phyloP scores from a whole-genome alignment of 768 basidiomycete genomes.

The Tulasnella sp. region DNA sequence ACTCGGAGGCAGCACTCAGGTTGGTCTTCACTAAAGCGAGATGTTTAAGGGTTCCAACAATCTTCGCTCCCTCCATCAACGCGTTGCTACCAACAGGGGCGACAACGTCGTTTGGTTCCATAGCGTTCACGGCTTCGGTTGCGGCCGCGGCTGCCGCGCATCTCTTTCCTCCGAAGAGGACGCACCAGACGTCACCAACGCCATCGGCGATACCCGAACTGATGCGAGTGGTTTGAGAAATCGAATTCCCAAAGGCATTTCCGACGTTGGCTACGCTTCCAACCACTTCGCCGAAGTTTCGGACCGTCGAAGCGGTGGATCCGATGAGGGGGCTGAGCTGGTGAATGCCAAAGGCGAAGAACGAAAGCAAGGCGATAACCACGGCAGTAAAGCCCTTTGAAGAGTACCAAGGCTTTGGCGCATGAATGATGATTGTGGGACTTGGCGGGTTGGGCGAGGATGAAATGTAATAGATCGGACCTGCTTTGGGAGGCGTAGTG shows the following conservation, averaged over 20 bases:
- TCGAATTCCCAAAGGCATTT: not conserved
- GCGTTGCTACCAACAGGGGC: not conserved
- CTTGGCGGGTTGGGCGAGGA: slow-evolving; percentile 2
- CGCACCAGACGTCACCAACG: slow-evolving; percentile 10
- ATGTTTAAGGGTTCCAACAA: not conserved
- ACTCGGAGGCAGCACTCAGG: not conserved
- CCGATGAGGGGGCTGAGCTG: slow-evolving; percentile 5
- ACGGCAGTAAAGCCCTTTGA: not conserved
- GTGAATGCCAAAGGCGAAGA: slow-evolving; percentile 6
- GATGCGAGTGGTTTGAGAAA: not conserved
- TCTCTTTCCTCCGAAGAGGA: not conserved
- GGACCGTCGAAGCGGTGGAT: not conserved
- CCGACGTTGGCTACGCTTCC: not conserved
- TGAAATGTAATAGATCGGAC: not conserved
- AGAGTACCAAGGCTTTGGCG: slow-evolving; percentile 4
- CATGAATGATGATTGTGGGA: not conserved
- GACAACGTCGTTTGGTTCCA: not conserved
- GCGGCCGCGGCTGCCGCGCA: not conserved
- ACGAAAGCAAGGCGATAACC: not conserved
- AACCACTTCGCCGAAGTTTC: not conserved
- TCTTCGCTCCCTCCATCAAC: not conserved
- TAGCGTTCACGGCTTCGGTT: not conserved
- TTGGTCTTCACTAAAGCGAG: not conserved
- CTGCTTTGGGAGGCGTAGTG: slow-evolving; percentile 12
- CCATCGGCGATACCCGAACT: slow-evolving; percentile 4